Conservation (phyloP, 169 alveolate species). For the Eimeria zaria region DNA sequence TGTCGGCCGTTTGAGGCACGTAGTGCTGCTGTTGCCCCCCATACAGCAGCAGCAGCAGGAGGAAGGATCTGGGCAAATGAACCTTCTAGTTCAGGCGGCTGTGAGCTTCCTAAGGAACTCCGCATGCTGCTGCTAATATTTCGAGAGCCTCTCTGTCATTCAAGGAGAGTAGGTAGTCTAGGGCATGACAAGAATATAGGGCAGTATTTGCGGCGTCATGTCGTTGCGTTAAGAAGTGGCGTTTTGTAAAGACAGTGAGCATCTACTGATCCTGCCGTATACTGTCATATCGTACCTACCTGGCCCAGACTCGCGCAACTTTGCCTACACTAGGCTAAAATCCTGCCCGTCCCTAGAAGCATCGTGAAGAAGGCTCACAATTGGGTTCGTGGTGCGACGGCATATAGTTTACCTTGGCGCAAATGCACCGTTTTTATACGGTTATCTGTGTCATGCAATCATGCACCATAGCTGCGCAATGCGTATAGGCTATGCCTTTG, state of each 20-base stretch:
- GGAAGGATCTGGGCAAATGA: constrained; percentile 40
- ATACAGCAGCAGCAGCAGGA: constrained; percentile 68
- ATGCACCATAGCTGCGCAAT: background rate
- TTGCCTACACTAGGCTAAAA: background rate
- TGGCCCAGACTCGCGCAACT: background rate
- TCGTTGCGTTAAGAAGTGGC: background rate
- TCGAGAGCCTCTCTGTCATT: background rate
- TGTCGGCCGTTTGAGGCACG: constrained; percentile 32
- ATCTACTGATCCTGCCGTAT: background rate
- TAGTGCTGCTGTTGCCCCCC: constrained; percentile 61
- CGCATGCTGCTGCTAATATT: constrained; percentile 41
- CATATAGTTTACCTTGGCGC: too few species aligned
- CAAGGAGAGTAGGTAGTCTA: background rate
- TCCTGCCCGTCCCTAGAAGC: too few species aligned
- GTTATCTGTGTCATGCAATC: too few species aligned
- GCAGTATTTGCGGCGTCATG: background rate
- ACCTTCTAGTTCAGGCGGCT: constrained; percentile 60
- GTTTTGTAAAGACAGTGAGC: background rate
- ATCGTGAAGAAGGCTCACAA: too few species aligned
- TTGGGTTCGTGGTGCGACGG: too few species aligned
- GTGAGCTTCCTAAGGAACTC: constrained; percentile 49
- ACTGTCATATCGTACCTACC: background rate
- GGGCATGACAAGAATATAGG: background rate
- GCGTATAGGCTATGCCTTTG: background rate
- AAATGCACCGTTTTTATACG: too few species aligned